Conservation (phyloP, 495 filamentous ascomycete species). For the Zalerion maritima region DNA sequence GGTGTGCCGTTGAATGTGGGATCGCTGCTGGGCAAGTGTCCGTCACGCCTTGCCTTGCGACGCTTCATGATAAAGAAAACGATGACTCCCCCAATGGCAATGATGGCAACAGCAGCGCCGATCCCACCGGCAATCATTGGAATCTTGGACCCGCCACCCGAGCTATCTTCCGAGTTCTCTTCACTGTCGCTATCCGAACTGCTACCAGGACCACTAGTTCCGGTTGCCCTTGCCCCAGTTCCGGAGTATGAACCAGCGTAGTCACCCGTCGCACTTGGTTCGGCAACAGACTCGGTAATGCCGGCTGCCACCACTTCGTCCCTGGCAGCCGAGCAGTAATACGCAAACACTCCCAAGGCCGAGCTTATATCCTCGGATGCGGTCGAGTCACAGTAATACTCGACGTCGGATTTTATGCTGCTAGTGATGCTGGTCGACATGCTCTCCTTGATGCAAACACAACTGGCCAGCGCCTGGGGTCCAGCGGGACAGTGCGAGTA, state of each 20-base stretch:
- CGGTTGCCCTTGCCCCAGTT: slow-evolving; percentile 1
- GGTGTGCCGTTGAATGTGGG: too few species aligned
- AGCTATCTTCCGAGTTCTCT: slow-evolving; percentile 1
- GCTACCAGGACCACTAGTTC: slow-evolving; percentile 4
- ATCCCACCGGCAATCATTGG: slow-evolving; percentile 22
- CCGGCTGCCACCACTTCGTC: slow-evolving; percentile 20
- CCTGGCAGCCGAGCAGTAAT: slow-evolving; percentile 33
- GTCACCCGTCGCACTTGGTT: too few species aligned
- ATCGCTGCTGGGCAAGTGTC: too few species aligned
- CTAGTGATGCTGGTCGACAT: slow-evolving; percentile 22
- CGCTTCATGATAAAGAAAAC: slow-evolving; percentile 21
- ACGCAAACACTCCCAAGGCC: slow-evolving; percentile 25
- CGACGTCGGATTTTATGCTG: slow-evolving; percentile 23
- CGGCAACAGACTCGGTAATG: slow-evolving; percentile 24
- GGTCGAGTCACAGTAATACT: slow-evolving; percentile 25
- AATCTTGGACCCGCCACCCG: slow-evolving; percentile 3
- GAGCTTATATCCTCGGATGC: slow-evolving; percentile 31
- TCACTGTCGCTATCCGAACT: slow-evolving; percentile 3
- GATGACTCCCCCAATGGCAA: slow-evolving; percentile 16
- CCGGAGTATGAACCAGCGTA: too few species aligned
- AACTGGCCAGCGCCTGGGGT: slow-evolving; percentile 30
- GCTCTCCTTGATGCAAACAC: slow-evolving; percentile 31
- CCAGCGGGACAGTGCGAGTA: slow-evolving; percentile 24
- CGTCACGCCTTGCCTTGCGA: too few species aligned
- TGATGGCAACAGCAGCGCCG: slow-evolving; percentile 19